These are phyloP conservation scores for Cordyceps tenuipes DNA, from an alignment of 2,329 filamentous ascomycete species.

Conservation along the genomic window DNA sequence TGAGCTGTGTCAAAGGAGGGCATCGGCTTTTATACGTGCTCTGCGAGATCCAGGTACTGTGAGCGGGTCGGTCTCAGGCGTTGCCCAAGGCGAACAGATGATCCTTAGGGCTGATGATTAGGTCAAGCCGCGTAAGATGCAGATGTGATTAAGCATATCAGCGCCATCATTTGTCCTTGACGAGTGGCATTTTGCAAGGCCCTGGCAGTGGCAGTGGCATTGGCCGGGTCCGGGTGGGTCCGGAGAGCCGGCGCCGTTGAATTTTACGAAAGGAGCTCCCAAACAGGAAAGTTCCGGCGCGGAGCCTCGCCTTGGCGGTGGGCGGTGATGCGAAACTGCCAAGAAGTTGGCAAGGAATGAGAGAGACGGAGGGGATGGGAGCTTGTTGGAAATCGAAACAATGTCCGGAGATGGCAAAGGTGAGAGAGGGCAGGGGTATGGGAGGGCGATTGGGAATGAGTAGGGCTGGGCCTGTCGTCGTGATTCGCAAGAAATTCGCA, in stretches of 20 bases:
- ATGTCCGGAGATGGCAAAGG: background rate
- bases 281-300: conserved; percentile 1
- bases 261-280: conserved; percentile 4
- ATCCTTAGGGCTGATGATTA: background rate
- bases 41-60: background rate
- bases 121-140: background rate
- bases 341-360: background rate
- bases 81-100: background rate
- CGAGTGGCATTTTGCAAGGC: background rate
- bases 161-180: background rate
- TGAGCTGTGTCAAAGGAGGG: background rate
- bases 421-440: too few species aligned
- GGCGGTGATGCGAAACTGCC: background rate
- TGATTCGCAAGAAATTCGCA: too few species aligned
- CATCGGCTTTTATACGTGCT: background rate
- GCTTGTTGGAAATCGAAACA: background rate
- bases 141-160: background rate
- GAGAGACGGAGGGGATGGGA: too few species aligned
- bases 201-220: background rate
- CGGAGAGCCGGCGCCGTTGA: background rate
- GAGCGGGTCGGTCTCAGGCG: background rate
- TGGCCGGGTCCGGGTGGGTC: background rate
- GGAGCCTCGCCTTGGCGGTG: background rate
- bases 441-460: background rate
- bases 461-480: too few species aligned